A percentile compares a stretch with the other conserved stretches of the same genome.
Conservation (phyloP, 805 yeast genomes). For the Starmerella khaoyaiensis region DNA sequence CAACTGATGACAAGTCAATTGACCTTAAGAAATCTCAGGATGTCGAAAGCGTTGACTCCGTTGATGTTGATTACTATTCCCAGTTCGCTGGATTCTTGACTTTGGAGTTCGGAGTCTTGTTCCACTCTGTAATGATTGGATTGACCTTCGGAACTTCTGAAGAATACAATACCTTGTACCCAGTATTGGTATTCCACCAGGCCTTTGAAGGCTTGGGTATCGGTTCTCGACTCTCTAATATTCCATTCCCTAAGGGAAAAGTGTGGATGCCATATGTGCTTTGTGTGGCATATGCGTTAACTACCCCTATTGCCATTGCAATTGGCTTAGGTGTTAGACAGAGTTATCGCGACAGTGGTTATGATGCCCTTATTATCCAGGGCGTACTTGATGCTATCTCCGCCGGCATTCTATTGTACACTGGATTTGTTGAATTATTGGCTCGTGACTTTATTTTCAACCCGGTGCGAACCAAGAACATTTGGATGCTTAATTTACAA, state of each 20-base stretch:
- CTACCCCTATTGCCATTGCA: constrained; percentile 60
- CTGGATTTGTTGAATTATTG: constrained; percentile 60
- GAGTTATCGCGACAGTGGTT: constrained; percentile 42
- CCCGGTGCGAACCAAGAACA: constrained; percentile 32
- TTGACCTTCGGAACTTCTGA: constrained; percentile 52
- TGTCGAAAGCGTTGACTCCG: constrained; percentile 25
- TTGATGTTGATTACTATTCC: constrained; percentile 20
- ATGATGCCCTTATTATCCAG: constrained; percentile 40
- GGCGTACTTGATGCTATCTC: constrained; percentile 62
- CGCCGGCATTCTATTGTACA: constrained; percentile 57
- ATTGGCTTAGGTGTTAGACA: constrained; percentile 60
- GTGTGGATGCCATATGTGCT: constrained; percentile 41
- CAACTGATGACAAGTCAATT: not conserved
- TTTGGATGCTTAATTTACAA: constrained; percentile 33
- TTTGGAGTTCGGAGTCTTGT: constrained; percentile 58
- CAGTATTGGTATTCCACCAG: constrained; percentile 62
- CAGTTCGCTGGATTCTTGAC: constrained; percentile 39
- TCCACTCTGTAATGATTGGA: constrained; percentile 68
- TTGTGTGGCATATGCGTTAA: constrained; percentile 40
- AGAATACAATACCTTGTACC: constrained; percentile 48
- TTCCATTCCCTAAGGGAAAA: constrained; percentile 39
- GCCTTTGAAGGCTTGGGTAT: constrained; percentile 69
- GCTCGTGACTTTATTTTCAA: constrained; percentile 57
- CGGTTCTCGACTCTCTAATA: constrained; percentile 53
- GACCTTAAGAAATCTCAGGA: not conserved